Evolutionary conservation across 2,329 filamentous ascomycete genomes (phyloP).

Genomic region (Blastomyces parvus): DNA sequence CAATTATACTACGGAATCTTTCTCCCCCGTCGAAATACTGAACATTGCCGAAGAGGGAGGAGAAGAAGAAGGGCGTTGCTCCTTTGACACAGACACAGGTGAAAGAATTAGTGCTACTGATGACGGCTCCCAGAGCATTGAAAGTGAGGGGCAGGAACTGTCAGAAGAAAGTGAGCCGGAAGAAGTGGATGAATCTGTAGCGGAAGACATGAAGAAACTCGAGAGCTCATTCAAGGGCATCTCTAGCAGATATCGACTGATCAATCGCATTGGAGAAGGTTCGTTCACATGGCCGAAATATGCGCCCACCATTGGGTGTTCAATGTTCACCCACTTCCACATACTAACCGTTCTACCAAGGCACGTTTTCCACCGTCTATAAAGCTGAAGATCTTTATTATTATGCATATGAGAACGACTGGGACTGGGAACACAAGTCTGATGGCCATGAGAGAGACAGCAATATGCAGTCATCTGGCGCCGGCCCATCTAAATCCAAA

Average conservation of each 20-base stretch:
- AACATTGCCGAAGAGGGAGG: slow-evolving; percentile 28
- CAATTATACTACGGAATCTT: slow-evolving; percentile 4
- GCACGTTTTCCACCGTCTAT: slow-evolving; percentile 97
- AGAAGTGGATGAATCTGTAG: slow-evolving; percentile 46
- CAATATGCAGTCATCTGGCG: slow-evolving; percentile 19
- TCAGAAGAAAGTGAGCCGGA: slow-evolving; percentile 22
- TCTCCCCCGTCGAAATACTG: slow-evolving; percentile 14
- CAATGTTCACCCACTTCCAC: slow-evolving; percentile 9
- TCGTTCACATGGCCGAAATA: slow-evolving; percentile 15
- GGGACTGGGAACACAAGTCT: slow-evolving; percentile 62
- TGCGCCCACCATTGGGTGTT: not conserved
- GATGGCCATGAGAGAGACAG: slow-evolving; percentile 23
- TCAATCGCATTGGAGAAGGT: slow-evolving; percentile 97
- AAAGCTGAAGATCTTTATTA: slow-evolving; percentile 92
- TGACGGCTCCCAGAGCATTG: slow-evolving; percentile 17
- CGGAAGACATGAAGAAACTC: slow-evolving; percentile 79
- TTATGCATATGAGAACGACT: slow-evolving; percentile 71
- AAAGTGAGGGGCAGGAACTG: slow-evolving; percentile 19
- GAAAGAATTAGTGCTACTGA: slow-evolving; percentile 17
- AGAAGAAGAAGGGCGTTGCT: slow-evolving; percentile 17
- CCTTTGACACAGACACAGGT: slow-evolving; percentile 2
- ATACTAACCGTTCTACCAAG: slow-evolving; percentile 38
- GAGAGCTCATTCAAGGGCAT: slow-evolving; percentile 76
- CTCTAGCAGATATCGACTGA: slow-evolving; percentile 71
- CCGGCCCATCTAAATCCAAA: not conserved